Base-by-base conservation (phyloP, 73 alveolate genomes). In the Paramecium tetraurelia region DNA sequence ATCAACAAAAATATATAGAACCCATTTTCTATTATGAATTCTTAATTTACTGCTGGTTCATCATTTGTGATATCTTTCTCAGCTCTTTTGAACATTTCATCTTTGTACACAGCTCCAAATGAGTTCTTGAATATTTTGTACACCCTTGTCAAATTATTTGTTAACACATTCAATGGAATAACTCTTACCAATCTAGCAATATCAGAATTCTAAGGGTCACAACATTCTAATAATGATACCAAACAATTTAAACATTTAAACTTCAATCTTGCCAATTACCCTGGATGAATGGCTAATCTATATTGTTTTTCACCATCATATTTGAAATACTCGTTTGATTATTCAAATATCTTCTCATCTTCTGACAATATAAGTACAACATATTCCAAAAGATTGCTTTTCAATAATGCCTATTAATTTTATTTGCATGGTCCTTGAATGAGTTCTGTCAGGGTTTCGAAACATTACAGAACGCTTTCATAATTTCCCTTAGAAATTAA, bases 351-450 rank as follows among this genome's bases (percentile, higher is more conserved):
- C n/a, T 57, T 53, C 41, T 89, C 95, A 75, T 92, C 93, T 27
- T 89, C 92, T 41, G 85, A 48, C 35, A 93, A 57, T 48, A 93
- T 44, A 0, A 36, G 53, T 24, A 71, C 89, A 80, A 90, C 90
- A 44, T 72, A 48, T 35, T 93, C 96, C 24, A 92, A 18, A 29
- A 93, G 93, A 53, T 83, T 93, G 16, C 95, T 59, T 53, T 92
- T 75, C 0, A 92, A 18, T 31, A 93, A 58, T 20, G 85, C 16
- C 35, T 41, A 43, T 83, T 93, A 59, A 83, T 93, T 93, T 92
- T 77, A 46, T 92, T 59, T 80, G 36, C 96, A 93, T 10, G 96
- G 96, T 11, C 96, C 96, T 92, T 93, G 69, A 4, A 93, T 70
- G 4, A 93, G 33, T 68, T 93, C 96, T 24, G 95, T 93, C 5